Evolutionary conservation across 2,329 filamentous ascomycete species (phyloP), one percentile per base, ranked within the genome.

Genomic region (Xylariales sp.): DNA sequence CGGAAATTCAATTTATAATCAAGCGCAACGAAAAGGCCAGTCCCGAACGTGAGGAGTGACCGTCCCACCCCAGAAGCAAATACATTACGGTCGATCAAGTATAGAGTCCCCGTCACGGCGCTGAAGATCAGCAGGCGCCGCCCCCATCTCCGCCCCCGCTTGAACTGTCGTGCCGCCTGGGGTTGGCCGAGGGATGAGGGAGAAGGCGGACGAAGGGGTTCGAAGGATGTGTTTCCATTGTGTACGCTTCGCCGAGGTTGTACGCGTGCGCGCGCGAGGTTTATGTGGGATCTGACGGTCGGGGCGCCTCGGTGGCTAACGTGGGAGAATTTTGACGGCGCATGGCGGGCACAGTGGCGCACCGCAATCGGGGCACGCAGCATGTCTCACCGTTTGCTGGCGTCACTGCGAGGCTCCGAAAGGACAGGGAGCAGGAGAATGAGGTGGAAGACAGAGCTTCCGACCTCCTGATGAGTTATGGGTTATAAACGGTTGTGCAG

Each of bases 1-100:
- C 93, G 89, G 80, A 99, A 99, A 81, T 99, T 98, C 79, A 98
- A 84, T 82, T 97, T 98, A 84, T 99, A 98, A 82, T 99, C 96
- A 30, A 94, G 76, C 0, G 94, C 95, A 16, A 97, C 92, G 53
- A 94, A 77, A 10, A 97, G 82, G 7, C 94, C 95, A 2, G 89
- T 89, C 48, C 86, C 85, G 78, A 98, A 97, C 0, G 96, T 97
- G 49, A 91, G 91, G 49, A 92, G 80, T 30, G 92, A 95, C 64
- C 96, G 91, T 45, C 87, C 89, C 32, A 97, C 82, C 12, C 93
- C 91, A 0, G 92, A 91, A 58, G 93, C 93, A 80, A 96, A 97
- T 76, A 92, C 84, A 71, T 91, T 86, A 14, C 80, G 86, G 80
- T 99, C 96, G 68, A 91, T 75, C 9, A 88, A 80, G 78, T 93